Evolutionary conservation across 805 yeast species (phyloP).

Genomic region (Nakazawaea laoshanensis): DNA sequence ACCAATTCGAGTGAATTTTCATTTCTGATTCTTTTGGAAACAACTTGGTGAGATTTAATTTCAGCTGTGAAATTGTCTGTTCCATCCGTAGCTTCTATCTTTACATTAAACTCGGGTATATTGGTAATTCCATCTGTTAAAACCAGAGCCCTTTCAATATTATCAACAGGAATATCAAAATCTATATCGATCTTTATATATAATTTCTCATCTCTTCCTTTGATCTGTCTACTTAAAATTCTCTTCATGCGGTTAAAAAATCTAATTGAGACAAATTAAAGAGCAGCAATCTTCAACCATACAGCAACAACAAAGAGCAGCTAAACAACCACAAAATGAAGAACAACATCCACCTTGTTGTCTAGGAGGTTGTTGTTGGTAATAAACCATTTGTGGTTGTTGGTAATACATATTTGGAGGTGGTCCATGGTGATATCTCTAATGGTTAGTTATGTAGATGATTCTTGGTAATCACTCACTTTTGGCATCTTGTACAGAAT

Average conservation of each 20-base stretch:
- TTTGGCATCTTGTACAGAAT: neutral
- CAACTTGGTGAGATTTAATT: neutral
- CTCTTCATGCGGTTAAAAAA: conserved; percentile 1
- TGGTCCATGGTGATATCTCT: conserved; percentile 4
- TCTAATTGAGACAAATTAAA: neutral
- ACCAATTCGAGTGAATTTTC: conserved; percentile 1
- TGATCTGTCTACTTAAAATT: too few species aligned
- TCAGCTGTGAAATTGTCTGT: neutral
- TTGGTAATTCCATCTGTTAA: too few species aligned
- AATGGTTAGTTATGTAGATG: neutral
- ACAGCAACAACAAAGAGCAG: conserved; percentile 9
- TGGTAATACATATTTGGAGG: conserved; percentile 5
- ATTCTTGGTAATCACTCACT: neutral
- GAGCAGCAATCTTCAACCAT: conserved; percentile 6
- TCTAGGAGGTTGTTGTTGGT: conserved; percentile 9
- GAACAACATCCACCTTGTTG: conserved; percentile 7
- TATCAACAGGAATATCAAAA: too few species aligned
- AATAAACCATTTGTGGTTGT: conserved; percentile 8
- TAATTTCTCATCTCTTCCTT: too few species aligned
- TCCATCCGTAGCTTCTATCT: conserved; percentile 4
- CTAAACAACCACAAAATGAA: conserved; percentile 7
- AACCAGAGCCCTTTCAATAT: too few species aligned
- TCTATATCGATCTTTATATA: too few species aligned
- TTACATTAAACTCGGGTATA: neutral
- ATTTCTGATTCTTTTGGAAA: neutral